phyloP scores from a whole-genome alignment of 2,329 filamentous ascomycete genomes.

The Colletotrichum caudatum region DNA sequence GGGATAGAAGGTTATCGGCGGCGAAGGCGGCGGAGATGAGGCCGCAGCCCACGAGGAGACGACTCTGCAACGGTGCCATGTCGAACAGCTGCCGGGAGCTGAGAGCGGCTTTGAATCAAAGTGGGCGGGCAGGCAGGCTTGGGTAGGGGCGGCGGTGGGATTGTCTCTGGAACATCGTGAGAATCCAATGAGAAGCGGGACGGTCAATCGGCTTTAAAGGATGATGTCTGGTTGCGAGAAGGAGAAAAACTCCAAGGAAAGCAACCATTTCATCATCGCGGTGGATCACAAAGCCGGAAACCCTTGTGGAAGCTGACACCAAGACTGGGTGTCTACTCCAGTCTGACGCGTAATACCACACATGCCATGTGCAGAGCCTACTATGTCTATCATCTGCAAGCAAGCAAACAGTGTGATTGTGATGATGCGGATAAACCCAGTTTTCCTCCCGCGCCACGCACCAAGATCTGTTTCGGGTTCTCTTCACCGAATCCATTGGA shows the following conservation, averaged over 20 bases:
- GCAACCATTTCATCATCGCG: conserved; percentile 32
- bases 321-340: conserved; percentile 30
- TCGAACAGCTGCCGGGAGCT: conserved; percentile 8
- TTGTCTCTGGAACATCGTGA: conserved; percentile 22
- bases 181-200: conserved; percentile 23
- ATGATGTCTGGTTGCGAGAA: background rate
- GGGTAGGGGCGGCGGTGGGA: background rate
- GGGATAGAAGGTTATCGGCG: conserved; percentile 24
- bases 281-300: conserved; percentile 33
- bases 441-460: conserved; percentile 13
- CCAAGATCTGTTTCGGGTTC: conserved; percentile 14
- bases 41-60: conserved; percentile 31
- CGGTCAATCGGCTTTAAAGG: conserved; percentile 24
- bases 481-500: conserved; percentile 10
- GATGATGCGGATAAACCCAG: conserved; percentile 21
- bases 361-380: too few relatives aligned
- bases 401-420: background rate
- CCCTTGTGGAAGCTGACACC: conserved; percentile 17
- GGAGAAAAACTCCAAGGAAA: too few relatives aligned
- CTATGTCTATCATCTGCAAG: background rate
- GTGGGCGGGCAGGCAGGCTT: background rate
- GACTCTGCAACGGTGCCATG: conserved; percentile 37
- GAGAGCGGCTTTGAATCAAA: background rate
- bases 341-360: conserved; percentile 39
- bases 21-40: conserved; percentile 25